Evolutionary conservation across 495 filamentous ascomycete species (phyloP), one percentile per base, ranked within the genome.

Genomic region (Penicillium riverlandense): DNA sequence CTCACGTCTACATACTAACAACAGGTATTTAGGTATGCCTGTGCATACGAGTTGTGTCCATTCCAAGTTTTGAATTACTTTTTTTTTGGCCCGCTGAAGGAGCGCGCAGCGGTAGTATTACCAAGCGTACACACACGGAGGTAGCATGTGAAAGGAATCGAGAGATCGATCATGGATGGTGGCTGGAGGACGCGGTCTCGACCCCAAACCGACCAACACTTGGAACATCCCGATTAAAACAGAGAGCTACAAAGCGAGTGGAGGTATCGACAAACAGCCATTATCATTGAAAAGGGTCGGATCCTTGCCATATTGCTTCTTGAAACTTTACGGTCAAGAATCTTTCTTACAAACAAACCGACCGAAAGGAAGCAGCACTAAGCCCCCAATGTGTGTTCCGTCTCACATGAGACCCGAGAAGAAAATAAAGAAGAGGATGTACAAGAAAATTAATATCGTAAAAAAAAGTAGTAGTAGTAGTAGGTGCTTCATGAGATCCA

Each of bases 381-480:
- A 22, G 22, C 22, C 22, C 22, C 22, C 22, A 22, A 22, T 22
- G 22, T 22, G 22, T 22, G 22, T 22, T 22, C 4, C 4, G 22
- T 22, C 6, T 22, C 22, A 22, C 22, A 3, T 22, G 22, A 22
- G 22, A 22, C 22, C 41, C 40, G 42, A 28, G 28, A 32, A 38
- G 36, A 31, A 31, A 45, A 54, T 43, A 38, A 45, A 45, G 41
- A 45, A 45, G 41, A 58, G 53, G 57, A 59, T 70, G 65, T 69
- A 70, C 65, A 70, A 51, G 53, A 64, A 55, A 50, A 69, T 69
- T 67, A 69, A 61, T 50, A 35, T 57, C 54, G 56, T 59, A 59
- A 49, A 48, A 31, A 38, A 27, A 36, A 41, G 28, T 36, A 27
- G 37, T 42, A 31, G 54, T 43, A 37, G 46, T 37, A 44, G 41